Conservation (phyloP, 2,329 filamentous ascomycete species). For the Sporothrix sp. region DNA sequence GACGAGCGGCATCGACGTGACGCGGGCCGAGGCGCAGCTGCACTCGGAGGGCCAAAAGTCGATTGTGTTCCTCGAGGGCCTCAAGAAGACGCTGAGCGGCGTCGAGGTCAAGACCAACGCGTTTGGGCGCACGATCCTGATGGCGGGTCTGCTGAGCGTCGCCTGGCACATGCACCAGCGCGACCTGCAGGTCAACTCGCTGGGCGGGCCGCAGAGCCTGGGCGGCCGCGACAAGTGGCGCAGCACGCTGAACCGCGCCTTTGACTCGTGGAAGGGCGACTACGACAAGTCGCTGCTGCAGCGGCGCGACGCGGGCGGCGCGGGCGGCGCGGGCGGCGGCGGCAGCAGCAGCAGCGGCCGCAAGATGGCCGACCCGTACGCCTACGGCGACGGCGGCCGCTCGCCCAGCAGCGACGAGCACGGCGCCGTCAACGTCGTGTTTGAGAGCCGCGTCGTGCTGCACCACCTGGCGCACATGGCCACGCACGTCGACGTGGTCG, state of each 20-base stretch:
- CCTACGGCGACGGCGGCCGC: conserved; percentile 36
- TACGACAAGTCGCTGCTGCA: conserved; percentile 75
- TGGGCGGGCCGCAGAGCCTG: conserved; percentile 62
- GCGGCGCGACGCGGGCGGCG: conserved; percentile 19
- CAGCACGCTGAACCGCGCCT: conserved; percentile 71
- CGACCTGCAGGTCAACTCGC: conserved; percentile 81
- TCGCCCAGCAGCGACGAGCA: conserved; percentile 34
- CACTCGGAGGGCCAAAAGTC: conserved; percentile 74
- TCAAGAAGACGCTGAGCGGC: conserved; percentile 82
- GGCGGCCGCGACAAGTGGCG: conserved; percentile 90
- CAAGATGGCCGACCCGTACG: conserved; percentile 9
- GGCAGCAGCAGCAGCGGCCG: too few species aligned
- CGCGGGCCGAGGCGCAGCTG: conserved; percentile 69
- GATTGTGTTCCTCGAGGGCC: conserved; percentile 77
- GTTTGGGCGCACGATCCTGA: conserved; percentile 85
- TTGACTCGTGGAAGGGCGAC: conserved; percentile 87
- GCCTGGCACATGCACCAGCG: conserved; percentile 97
- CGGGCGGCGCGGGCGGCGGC: too few species aligned
- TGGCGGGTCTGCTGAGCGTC: conserved; percentile 87
- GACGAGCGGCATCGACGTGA: conserved; percentile 76
- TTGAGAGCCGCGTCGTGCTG: conserved; percentile 79
- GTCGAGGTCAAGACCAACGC: conserved; percentile 82
- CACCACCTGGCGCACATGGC: conserved; percentile 96
- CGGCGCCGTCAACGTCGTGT: conserved; percentile 55
- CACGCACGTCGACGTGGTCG: conserved; percentile 95